Evolutionary conservation across 129 eudicot genomes (phyloP).

Genomic region (Chrysanthemum makinoi): DNA sequence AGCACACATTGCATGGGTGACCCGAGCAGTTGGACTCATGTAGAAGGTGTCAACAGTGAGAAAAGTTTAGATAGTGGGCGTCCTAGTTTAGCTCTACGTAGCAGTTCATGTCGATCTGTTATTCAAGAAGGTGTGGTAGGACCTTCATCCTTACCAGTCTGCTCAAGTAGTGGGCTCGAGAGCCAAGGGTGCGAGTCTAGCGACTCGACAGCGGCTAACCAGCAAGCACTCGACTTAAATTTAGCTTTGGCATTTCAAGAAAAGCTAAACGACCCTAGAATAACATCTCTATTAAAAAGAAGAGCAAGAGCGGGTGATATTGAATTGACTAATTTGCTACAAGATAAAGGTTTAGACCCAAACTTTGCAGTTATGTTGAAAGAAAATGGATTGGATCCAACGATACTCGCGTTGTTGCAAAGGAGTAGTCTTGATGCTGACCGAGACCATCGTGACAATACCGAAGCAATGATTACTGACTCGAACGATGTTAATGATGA

Average conservation of each 20-base stretch:
- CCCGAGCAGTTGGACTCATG: conserved; percentile 60
- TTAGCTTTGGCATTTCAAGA: conserved; percentile 87
- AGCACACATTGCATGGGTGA: conserved; percentile 71
- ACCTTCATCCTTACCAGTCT: conserved; percentile 47
- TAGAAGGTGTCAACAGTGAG: conserved; percentile 82
- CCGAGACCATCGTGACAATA: conserved; percentile 90
- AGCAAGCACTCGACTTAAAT: conserved; percentile 66
- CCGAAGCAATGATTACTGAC: conserved; percentile 52
- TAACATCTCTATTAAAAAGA: conserved; percentile 74
- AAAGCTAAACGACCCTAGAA: conserved; percentile 84
- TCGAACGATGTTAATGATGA: conserved; percentile 54
- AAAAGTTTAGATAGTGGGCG: conserved; percentile 95
- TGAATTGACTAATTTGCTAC: conserved; percentile 75
- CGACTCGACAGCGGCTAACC: conserved; percentile 72
- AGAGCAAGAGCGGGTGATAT: conserved; percentile 70
- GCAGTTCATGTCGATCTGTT: conserved; percentile 86
- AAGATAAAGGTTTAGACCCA: conserved; percentile 95
- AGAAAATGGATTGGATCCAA: conserved; percentile 94
- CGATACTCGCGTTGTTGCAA: conserved; percentile 84
- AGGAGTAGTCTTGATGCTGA: conserved; percentile 99
- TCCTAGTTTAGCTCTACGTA: conserved; percentile 77
- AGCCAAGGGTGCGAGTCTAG: conserved; percentile 91
- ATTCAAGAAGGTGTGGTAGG: conserved; percentile 84
- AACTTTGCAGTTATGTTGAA: conserved; percentile 97
- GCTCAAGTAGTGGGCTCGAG: conserved; percentile 90